Evolutionary conservation across 176 grass and related monocot species (phyloP).

Genomic region (Panicum miliaceum): DNA sequence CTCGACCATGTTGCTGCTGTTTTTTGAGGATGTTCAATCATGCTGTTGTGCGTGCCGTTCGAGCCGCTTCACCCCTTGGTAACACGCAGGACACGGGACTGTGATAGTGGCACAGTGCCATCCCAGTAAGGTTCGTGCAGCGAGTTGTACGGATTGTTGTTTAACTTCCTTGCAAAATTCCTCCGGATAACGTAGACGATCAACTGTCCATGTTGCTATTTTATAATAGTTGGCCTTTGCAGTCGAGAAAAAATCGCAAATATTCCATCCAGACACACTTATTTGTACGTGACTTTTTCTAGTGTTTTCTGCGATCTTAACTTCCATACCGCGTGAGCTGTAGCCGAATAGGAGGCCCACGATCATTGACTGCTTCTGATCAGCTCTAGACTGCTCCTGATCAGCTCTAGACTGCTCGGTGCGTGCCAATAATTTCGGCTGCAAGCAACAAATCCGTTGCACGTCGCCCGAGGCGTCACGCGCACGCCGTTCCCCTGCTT

Average conservation of each 20-base stretch:
- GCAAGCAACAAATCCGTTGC: conserved; percentile 7
- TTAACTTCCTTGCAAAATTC: background rate
- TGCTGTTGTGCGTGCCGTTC: background rate
- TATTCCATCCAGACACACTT: background rate
- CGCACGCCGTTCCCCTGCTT: conserved; percentile 38
- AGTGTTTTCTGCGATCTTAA: background rate
- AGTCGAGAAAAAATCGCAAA: background rate
- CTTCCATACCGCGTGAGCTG: conserved; percentile 30
- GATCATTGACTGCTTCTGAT: conserved; percentile 25
- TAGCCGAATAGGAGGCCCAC: background rate
- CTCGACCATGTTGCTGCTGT: background rate
- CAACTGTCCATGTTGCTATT: no score
- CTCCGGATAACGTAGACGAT: background rate
- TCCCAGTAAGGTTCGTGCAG: background rate
- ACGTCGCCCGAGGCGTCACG: conserved; percentile 35
- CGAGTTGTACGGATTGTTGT: background rate
- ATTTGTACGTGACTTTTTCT: no score
- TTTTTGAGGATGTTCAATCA: background rate
- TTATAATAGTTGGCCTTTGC: no score
- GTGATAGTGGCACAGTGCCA: background rate
- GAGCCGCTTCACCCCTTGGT: background rate
- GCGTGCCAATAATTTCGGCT: conserved; percentile 21
- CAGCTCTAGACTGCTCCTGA: background rate
- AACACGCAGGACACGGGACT: background rate
- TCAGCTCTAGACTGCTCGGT: background rate